phyloP scores from a whole-genome alignment of 192 early-diverging fungal genomes.

The Coemansia sp. region DNA sequence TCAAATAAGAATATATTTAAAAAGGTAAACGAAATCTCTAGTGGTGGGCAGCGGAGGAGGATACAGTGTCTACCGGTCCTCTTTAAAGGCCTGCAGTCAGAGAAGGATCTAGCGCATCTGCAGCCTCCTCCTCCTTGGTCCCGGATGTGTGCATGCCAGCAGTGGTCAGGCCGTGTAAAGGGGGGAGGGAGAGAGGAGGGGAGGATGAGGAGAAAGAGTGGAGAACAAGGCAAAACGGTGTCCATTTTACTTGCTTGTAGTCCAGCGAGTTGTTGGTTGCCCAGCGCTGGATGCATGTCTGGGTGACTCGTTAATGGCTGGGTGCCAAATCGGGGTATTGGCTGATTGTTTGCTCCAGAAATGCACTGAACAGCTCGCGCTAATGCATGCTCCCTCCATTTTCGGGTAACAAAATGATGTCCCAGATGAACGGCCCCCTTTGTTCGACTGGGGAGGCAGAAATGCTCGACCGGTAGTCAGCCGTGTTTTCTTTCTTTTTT shows the following conservation, averaged over 20 bases:
- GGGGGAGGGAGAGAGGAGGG: conserved; percentile 19
- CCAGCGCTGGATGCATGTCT: neutral
- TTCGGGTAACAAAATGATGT: neutral
- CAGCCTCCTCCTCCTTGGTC: neutral
- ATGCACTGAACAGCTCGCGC: neutral
- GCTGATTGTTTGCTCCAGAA: conserved; percentile 13
- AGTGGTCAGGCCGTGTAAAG: neutral
- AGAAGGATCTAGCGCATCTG: neutral
- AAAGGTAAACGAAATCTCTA: neutral
- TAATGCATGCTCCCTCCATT: conserved; percentile 4
- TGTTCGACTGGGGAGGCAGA: neutral
- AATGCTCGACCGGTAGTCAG: neutral
- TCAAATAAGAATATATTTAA: neutral
- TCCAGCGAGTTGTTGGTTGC: neutral
- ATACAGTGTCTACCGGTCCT: neutral
- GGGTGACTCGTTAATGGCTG: neutral
- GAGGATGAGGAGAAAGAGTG: conserved; percentile 16
- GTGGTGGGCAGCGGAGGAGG: neutral
- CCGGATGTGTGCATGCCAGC: neutral
- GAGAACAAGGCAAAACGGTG: conserved; percentile 1
- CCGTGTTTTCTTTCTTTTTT: neutral
- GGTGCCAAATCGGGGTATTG: neutral
- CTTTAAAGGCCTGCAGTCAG: neutral
- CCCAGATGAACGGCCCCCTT: neutral
- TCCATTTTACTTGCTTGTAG: neutral